Conservation (phyloP, 2,329 filamentous ascomycete species). For the Alternaria consortialis region DNA sequence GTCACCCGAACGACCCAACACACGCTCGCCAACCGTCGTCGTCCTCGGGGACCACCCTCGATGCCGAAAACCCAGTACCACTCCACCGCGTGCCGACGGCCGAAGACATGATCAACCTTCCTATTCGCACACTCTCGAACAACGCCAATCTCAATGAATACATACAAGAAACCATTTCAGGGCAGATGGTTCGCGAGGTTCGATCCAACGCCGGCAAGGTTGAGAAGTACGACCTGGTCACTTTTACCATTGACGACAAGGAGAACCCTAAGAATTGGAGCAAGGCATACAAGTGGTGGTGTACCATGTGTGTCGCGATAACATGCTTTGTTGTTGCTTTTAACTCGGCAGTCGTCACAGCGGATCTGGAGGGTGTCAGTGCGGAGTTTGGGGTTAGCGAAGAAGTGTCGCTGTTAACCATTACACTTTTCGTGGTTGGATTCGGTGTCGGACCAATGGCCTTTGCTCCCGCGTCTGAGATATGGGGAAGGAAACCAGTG, state of each 20-base stretch:
- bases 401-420: slow-evolving; percentile 75
- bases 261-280: slow-evolving; percentile 89
- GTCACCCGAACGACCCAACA: slow-evolving; percentile 2
- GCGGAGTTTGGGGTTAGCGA: slow-evolving; percentile 72
- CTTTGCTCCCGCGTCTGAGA: slow-evolving; percentile 81
- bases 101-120: slow-evolving; percentile 66
- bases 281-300: slow-evolving; percentile 77
- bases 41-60: slow-evolving; percentile 21
- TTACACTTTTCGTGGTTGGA: slow-evolving; percentile 81
- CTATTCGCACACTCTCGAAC: slow-evolving; percentile 69
- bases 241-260: slow-evolving; percentile 74
- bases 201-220: slow-evolving; percentile 64
- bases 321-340: slow-evolving; percentile 59
- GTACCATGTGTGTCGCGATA: slow-evolving; percentile 81
- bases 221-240: slow-evolving; percentile 69
- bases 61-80: slow-evolving; percentile 19
- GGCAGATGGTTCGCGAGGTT: slow-evolving; percentile 67
- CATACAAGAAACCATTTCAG: slow-evolving; percentile 66
- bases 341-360: slow-evolving; percentile 77
- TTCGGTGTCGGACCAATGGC: slow-evolving; percentile 83
- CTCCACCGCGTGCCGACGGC: slow-evolving; percentile 36
- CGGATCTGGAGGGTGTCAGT: slow-evolving; percentile 72
- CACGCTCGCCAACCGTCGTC: slow-evolving; percentile 22
- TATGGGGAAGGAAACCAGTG: slow-evolving; percentile 75
- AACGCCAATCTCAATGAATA: slow-evolving; percentile 70